A percentile compares a stretch with the other conserved stretches of the same genome.
Conservation (phyloP, 2,329 filamentous ascomycete species). For the Byssothecium circinans region DNA sequence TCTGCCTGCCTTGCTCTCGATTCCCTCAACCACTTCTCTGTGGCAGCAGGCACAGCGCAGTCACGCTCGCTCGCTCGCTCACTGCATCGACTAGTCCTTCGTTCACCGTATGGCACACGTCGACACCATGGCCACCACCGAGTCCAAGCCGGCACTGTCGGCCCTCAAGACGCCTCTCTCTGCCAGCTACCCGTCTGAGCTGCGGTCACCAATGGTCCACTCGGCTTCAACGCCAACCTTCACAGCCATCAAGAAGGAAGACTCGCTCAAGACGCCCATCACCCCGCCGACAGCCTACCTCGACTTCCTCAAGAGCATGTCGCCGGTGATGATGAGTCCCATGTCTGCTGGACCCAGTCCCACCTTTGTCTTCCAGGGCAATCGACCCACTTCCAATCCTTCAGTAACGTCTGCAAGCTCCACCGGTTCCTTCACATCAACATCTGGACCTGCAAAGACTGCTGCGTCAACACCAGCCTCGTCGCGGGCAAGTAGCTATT, state of each 20-base stretch:
- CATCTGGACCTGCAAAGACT: conserved; percentile 36
- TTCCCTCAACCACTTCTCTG: conserved; percentile 5
- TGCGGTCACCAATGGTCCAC: conserved; percentile 65
- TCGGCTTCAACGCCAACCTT: conserved; percentile 50
- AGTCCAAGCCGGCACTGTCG: conserved; percentile 46
- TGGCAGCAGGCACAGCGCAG: conserved; percentile 33
- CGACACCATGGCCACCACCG: conserved; percentile 43
- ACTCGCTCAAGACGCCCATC: conserved; percentile 76
- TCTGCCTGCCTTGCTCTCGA: conserved; percentile 27
- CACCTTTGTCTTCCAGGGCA: conserved; percentile 53
- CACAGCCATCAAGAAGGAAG: conserved; percentile 64
- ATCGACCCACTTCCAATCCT: conserved; percentile 35
- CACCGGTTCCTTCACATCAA: conserved; percentile 40
- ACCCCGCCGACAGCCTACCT: conserved; percentile 87
- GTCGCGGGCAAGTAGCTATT: conserved; percentile 44
- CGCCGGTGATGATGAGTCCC: conserved; percentile 69
- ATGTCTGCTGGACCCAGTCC: conserved; percentile 59
- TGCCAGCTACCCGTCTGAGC: conserved; percentile 58
- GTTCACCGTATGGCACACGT: conserved; percentile 22
- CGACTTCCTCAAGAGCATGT: conserved; percentile 87
- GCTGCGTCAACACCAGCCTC: conserved; percentile 30
- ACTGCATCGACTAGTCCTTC: conserved; percentile 26
- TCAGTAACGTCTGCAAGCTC: conserved; percentile 44
- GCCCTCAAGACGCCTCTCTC: conserved; percentile 61
- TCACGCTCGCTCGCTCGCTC: neutral